A percentile compares a stretch with the other conserved stretches of the same genome.
phyloP scores from a whole-genome alignment of 306 rosid species.

The Parietaria judaica region DNA sequence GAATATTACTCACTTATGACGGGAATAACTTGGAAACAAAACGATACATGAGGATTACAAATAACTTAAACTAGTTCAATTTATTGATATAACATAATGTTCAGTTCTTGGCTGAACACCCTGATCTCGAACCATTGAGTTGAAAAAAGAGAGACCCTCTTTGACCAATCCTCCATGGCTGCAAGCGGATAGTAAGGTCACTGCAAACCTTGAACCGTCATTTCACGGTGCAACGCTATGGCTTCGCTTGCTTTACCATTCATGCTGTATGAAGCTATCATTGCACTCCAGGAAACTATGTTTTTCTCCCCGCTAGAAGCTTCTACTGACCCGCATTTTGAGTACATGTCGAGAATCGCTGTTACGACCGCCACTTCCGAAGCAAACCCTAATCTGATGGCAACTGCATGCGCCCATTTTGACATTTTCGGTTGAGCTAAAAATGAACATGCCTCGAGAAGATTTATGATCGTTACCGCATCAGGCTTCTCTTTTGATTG shows the following conservation, averaged over 20 bases:
- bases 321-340: conserved; percentile 38
- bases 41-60: too few relatives aligned
- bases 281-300: conserved; percentile 33
- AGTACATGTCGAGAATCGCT: conserved; percentile 31
- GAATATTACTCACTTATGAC: too few relatives aligned
- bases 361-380: conserved; percentile 16
- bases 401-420: conserved; percentile 39
- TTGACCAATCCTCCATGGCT: conserved; percentile 41
- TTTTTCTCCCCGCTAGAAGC: conserved; percentile 23
- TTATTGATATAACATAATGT: too few relatives aligned
- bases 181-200: conserved; percentile 36
- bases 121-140: conserved; percentile 18
- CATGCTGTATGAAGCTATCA: conserved; percentile 34
- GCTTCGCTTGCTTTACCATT: conserved; percentile 35
- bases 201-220: conserved; percentile 23
- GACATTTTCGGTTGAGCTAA: conserved; percentile 29
- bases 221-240: conserved; percentile 17
- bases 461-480: conserved; percentile 23
- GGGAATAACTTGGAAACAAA: too few relatives aligned
- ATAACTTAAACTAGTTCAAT: too few relatives aligned
- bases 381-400: conserved; percentile 22
- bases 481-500: conserved; percentile 26
- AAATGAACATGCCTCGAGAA: conserved; percentile 35
- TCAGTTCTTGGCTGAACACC: conserved; percentile 24
- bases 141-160: conserved; percentile 32